Evolutionary conservation across 2,329 filamentous ascomycete genomes (phyloP).

Genomic region (Colletotrichum sp.): DNA sequence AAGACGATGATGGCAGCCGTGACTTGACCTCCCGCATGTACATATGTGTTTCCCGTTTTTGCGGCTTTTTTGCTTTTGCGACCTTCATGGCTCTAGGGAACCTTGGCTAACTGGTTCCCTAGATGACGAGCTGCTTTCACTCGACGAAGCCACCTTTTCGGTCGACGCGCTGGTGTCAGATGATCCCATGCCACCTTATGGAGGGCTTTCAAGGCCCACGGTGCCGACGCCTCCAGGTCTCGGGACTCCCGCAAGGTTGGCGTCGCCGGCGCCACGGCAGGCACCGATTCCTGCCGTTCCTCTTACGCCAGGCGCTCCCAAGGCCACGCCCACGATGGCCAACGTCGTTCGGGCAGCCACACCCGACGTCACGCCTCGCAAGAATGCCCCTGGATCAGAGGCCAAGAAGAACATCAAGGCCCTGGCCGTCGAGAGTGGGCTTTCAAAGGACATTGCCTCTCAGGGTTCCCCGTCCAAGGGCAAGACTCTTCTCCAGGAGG

Average conservation of each 20-base stretch:
- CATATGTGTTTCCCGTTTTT: slow-evolving; percentile 34
- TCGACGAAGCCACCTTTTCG: slow-evolving; percentile 66
- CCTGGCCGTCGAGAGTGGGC: slow-evolving; percentile 48
- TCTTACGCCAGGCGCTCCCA: neutral
- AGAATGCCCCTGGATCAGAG: slow-evolving; percentile 32
- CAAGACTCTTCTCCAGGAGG: slow-evolving; percentile 53
- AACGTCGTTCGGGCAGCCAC: slow-evolving; percentile 26
- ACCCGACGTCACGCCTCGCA: slow-evolving; percentile 36
- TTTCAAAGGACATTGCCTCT: slow-evolving; percentile 51
- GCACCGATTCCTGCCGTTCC: slow-evolving; percentile 20
- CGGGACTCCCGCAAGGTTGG: slow-evolving; percentile 41
- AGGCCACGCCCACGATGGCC: slow-evolving; percentile 28
- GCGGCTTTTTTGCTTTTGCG: slow-evolving; percentile 10
- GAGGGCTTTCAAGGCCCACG: neutral
- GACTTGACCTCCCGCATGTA: slow-evolving; percentile 54
- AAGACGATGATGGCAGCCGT: slow-evolving; percentile 69
- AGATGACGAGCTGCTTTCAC: slow-evolving; percentile 68
- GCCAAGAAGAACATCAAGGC: slow-evolving; percentile 51
- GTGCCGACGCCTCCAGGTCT: slow-evolving; percentile 42
- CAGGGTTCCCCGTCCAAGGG: slow-evolving; percentile 33
- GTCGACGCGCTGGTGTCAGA: slow-evolving; percentile 75
- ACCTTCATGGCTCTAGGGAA: slow-evolving; percentile 16
- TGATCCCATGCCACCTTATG: slow-evolving; percentile 33
- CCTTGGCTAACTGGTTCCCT: slow-evolving; percentile 47
- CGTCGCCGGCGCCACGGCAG: slow-evolving; percentile 31